A percentile compares a stretch with the other conserved stretches of the same genome.
phyloP scores from a whole-genome alignment of 495 filamentous ascomycete genomes.

The Trichoderma erinaceum region DNA sequence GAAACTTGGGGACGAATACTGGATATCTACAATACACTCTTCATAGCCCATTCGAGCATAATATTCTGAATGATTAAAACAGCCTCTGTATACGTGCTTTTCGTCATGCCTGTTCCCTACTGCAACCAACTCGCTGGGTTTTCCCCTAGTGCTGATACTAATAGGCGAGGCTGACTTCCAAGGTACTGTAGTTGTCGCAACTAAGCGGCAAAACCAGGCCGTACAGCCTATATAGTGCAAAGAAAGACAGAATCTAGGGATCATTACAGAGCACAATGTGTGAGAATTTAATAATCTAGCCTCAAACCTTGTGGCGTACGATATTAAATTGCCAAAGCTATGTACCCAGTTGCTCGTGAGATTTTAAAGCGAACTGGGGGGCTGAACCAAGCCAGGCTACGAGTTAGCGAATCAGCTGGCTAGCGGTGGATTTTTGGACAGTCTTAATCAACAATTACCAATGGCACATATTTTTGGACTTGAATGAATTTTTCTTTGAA shows the following conservation, averaged over 20 bases:
- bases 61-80: not conserved
- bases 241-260: not conserved
- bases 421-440: not conserved
- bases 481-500: not conserved
- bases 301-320: too few relatives aligned
- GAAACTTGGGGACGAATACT: not conserved
- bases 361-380: not conserved
- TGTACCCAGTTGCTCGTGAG: not conserved
- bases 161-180: not conserved
- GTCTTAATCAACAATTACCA: not conserved
- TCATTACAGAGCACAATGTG: not conserved
- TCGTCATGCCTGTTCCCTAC: not conserved
- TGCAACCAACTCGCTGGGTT: not conserved
- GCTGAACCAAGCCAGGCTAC: not conserved
- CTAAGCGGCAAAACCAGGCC: not conserved
- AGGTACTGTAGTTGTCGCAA: not conserved
- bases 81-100: not conserved
- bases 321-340: too few relatives aligned
- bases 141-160: not conserved
- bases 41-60: not conserved
- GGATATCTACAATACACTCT: not conserved
- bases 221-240: not conserved
- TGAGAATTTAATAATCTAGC: not conserved
- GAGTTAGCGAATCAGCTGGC: not conserved
- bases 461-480: slow-evolving; percentile 2